These are phyloP conservation scores for Megacollybia marginata DNA, from an alignment of 768 basidiomycete genomes.

Conservation along the genomic window DNA sequence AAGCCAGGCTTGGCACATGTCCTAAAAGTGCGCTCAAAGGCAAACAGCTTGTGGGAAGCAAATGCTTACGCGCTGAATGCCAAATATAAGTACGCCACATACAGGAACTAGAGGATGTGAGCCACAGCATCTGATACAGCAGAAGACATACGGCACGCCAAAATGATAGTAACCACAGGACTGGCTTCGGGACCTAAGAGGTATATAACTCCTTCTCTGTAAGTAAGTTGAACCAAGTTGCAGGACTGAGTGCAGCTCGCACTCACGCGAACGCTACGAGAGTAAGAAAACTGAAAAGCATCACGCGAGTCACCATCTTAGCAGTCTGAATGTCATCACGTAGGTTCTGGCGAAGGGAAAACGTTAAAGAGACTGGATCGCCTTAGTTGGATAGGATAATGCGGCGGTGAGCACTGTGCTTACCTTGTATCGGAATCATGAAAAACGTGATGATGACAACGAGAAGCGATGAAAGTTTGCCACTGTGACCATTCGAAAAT, in stretches of 20 bases:
- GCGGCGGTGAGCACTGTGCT: background rate
- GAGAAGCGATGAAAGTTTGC: background rate
- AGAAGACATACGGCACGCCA: slow-evolving; percentile 16
- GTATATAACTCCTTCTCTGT: slow-evolving; percentile 20
- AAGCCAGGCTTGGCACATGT: too few species aligned
- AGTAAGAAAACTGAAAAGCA: slow-evolving; percentile 19
- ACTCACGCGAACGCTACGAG: slow-evolving; percentile 10
- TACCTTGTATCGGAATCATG: slow-evolving; percentile 20
- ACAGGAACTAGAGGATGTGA: slow-evolving; percentile 14
- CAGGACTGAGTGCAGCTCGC: background rate
- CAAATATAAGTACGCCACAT: slow-evolving; percentile 20
- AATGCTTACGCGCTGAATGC: slow-evolving; percentile 18
- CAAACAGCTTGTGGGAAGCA: background rate
- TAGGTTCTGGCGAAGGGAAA: slow-evolving; percentile 15
- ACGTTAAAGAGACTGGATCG: slow-evolving; percentile 3
- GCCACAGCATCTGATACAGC: background rate
- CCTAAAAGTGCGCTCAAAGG: too few species aligned
- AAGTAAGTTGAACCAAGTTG: background rate
- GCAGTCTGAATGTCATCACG: slow-evolving; percentile 17
- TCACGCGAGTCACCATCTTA: slow-evolving; percentile 20
- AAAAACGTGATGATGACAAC: slow-evolving; percentile 10
- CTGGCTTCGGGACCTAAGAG: slow-evolving; percentile 14
- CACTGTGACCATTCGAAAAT: background rate
- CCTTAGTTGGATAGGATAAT: background rate
- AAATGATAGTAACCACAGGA: slow-evolving; percentile 20